These are phyloP conservation scores for Furcasterigmium sp. DNA, from an alignment of 2,329 filamentous ascomycete genomes.

Conservation along the genomic window DNA sequence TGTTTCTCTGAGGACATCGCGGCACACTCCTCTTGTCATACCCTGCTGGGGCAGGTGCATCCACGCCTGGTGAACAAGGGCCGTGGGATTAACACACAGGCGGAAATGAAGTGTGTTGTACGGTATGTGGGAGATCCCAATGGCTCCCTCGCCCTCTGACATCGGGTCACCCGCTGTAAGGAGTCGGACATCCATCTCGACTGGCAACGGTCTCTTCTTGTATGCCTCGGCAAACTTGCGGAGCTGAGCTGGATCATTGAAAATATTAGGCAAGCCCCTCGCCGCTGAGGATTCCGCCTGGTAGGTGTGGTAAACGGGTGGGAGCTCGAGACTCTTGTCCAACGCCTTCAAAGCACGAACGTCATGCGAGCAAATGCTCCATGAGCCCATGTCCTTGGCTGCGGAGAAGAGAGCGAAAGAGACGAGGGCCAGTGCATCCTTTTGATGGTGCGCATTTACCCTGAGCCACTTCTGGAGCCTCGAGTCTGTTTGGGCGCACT, in stretches of 20 bases:
- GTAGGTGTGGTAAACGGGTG: neutral
- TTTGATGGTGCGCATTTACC: conserved; percentile 2
- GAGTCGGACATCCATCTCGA: conserved; percentile 1
- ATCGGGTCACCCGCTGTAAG: neutral
- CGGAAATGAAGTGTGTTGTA: conserved; percentile 2
- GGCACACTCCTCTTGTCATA: neutral
- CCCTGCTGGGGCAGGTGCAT: conserved; percentile 9
- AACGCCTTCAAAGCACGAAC: neutral
- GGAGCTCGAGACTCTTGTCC: neutral
- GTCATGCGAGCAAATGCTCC: neutral
- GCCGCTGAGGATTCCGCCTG: neutral
- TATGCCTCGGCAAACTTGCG: neutral
- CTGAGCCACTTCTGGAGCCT: conserved; percentile 1
- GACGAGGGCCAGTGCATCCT: conserved; percentile 5
- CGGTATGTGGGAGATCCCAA: too few relatives aligned
- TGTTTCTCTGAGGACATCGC: neutral
- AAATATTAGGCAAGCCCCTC: neutral
- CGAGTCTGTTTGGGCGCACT: neutral
- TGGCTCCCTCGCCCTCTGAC: too few relatives aligned
- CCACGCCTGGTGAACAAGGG: conserved; percentile 11
- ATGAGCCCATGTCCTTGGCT: too few relatives aligned
- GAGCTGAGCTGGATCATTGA: neutral
- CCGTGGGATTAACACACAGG: conserved; percentile 9
- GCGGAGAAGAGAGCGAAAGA: conserved; percentile 2
- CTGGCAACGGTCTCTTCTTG: neutral